These are phyloP conservation scores for Neurospora sublineolata DNA, from an alignment of 495 filamentous ascomycete genomes.

Conservation along the genomic window DNA sequence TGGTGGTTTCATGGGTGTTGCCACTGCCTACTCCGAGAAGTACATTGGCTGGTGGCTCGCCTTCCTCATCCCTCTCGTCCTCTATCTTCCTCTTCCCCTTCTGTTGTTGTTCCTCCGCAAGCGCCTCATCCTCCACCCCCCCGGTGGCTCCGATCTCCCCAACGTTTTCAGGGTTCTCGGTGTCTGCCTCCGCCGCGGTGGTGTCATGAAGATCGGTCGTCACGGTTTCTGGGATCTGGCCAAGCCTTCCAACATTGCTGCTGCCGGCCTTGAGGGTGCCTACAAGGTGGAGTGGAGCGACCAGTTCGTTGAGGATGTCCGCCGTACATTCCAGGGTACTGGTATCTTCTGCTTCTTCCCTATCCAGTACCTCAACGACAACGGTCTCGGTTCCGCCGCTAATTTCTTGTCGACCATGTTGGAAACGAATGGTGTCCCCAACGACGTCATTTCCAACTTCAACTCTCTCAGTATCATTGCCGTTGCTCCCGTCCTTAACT, in stretches of 20 bases:
- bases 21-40: slow-evolving; percentile 36
- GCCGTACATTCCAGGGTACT: slow-evolving; percentile 46
- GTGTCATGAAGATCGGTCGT: slow-evolving; percentile 42
- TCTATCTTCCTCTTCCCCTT: slow-evolving; percentile 46
- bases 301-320: slow-evolving; percentile 46
- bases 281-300: slow-evolving; percentile 37
- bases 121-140: slow-evolving; percentile 38
- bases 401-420: slow-evolving; percentile 49
- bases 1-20: slow-evolving; percentile 47
- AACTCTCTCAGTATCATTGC: slow-evolving; percentile 63
- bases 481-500: slow-evolving; percentile 55
- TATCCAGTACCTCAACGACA: slow-evolving; percentile 55
- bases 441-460: slow-evolving; percentile 69
- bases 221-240: slow-evolving; percentile 53
- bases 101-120: slow-evolving; percentile 43
- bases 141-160: slow-evolving; percentile 41
- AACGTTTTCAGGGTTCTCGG: slow-evolving; percentile 44
- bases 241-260: slow-evolving; percentile 47
- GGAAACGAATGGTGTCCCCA: slow-evolving; percentile 56
- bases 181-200: slow-evolving; percentile 43
- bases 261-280: slow-evolving; percentile 27
- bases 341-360: slow-evolving; percentile 56
- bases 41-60: slow-evolving; percentile 58
- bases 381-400: slow-evolving; percentile 34
- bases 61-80: slow-evolving; percentile 57